Evolutionary conservation across 202 grass and related monocot genomes (phyloP), one percentile per base, ranked within the genome.

Genomic region (Sporobolus alterniflorus): DNA sequence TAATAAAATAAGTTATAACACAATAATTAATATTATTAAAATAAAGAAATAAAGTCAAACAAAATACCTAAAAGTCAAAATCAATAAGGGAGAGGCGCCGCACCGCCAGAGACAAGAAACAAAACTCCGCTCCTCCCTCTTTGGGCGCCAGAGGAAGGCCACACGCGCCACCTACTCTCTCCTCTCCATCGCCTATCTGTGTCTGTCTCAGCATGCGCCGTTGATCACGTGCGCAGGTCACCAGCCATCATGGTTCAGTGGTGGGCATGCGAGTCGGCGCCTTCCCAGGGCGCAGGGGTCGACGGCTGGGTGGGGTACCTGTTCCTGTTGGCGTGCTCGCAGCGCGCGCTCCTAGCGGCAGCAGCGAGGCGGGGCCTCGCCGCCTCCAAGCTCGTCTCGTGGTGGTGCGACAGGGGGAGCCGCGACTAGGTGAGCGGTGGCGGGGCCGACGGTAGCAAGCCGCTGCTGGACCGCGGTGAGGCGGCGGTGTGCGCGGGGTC

Each of bases 261-360:
- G 85, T 95, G 88, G 18, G 59, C 86, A 14, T 98, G 92, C 88
- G 50, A 50, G 25, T 44, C 79, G 28, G 71, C 81, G 2, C 34
- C 82, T 21, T 76, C 24, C 25, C 51, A 4, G 52, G n/a, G 11
- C 29, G 18, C 82, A 40, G 88, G 88, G 8, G 8, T 88, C 32
- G 51, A 70, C 20, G 82, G 86, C 1, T 91, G 89, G 92, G 64
- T 87, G 28, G 77, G 51, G 29, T 91, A 94, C 89, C 48, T 99
- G 11, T 94, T 96, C 79, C 81, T 99, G 32, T 96, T 93, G 7
- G 55, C 60, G 1, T 98, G 93, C 77, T 87, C 96, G 2, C 96
- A 98, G 86, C 88, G 74, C 18, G 15, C 88, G 46, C 77, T 94
- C 41, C 70, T 94, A 32, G 87, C 87, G 1, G 85, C 83, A 11